A percentile compares a stretch with the other conserved stretches of the same genome.
Evolutionary conservation across 106 monocot species (phyloP).

Genomic region (Dendrobium officinale): DNA sequence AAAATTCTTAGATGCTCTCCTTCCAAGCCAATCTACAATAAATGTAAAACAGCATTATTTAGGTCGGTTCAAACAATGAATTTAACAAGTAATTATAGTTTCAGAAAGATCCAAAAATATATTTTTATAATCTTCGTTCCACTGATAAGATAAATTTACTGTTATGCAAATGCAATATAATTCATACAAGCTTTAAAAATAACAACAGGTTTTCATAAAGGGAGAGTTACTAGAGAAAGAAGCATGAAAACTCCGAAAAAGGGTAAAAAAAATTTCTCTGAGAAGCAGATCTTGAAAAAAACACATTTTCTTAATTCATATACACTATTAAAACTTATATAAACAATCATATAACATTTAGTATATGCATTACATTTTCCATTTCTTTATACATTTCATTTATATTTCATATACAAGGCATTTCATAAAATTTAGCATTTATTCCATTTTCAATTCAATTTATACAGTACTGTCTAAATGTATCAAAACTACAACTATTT

Average conservation of each 20-base stretch:
- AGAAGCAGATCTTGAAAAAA: neutral
- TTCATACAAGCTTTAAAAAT: neutral
- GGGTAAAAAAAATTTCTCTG: neutral
- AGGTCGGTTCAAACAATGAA: neutral
- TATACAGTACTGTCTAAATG: no score
- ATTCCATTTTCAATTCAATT: no score
- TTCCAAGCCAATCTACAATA: slow-evolving; percentile 69
- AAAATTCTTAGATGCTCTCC: slow-evolving; percentile 63
- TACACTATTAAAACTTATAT: no score
- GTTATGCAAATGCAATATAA: neutral
- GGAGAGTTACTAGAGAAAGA: neutral
- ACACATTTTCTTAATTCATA: no score
- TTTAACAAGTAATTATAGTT: neutral
- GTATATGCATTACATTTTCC: no score
- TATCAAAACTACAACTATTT: no score
- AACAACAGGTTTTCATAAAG: neutral
- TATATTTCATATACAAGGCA: no score
- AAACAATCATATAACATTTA: no score
- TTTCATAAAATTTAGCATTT: no score
- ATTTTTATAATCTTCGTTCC: neutral
- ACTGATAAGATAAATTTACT: slow-evolving; percentile 4
- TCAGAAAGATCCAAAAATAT: neutral
- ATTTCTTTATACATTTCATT: no score
- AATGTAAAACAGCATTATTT: neutral
- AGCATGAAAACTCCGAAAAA: no score